A percentile compares a stretch with the other conserved stretches of the same genome.
Conservation (phyloP, 2,329 filamentous ascomycete species). For the Phialemonium atrogriseum region DNA sequence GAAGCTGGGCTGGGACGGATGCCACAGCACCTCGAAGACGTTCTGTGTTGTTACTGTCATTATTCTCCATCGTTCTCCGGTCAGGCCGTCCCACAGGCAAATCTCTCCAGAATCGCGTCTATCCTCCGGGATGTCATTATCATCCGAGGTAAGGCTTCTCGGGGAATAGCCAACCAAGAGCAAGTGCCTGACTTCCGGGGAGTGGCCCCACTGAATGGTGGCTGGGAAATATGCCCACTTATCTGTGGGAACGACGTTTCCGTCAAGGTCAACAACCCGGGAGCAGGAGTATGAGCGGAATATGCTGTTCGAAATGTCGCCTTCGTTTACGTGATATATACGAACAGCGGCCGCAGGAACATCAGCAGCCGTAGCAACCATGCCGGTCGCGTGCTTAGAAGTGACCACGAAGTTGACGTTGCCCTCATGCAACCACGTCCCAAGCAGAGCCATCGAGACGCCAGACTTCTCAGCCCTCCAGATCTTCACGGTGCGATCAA, state of each 20-base stretch:
- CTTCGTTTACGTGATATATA: constrained; percentile 39
- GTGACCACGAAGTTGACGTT: constrained; percentile 56
- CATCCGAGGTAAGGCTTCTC: constrained; percentile 41
- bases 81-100: constrained; percentile 46
- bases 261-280: constrained; percentile 18
- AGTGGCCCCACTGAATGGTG: constrained; percentile 53
- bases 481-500: constrained; percentile 52
- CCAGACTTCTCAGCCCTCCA: constrained; percentile 38
- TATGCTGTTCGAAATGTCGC: constrained; percentile 25
- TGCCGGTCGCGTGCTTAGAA: constrained; percentile 36
- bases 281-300: constrained; percentile 34
- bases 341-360: constrained; percentile 45
- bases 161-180: constrained; percentile 57
- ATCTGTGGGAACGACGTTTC: constrained; percentile 23
- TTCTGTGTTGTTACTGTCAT: constrained; percentile 46
- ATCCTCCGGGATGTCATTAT: constrained; percentile 50
- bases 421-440: constrained; percentile 48
- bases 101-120: constrained; percentile 51
- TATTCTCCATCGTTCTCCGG: constrained; percentile 35
- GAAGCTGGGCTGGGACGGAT: constrained; percentile 45
- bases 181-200: constrained; percentile 35
- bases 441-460: constrained; percentile 32
- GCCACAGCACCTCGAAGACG: constrained; percentile 58
- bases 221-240: constrained; percentile 57
- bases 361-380: constrained; percentile 53